A percentile compares a stretch with the other conserved stretches of the same genome.
Conservation (phyloP, 331 rosid species). For the Cydonia oblonga region DNA sequence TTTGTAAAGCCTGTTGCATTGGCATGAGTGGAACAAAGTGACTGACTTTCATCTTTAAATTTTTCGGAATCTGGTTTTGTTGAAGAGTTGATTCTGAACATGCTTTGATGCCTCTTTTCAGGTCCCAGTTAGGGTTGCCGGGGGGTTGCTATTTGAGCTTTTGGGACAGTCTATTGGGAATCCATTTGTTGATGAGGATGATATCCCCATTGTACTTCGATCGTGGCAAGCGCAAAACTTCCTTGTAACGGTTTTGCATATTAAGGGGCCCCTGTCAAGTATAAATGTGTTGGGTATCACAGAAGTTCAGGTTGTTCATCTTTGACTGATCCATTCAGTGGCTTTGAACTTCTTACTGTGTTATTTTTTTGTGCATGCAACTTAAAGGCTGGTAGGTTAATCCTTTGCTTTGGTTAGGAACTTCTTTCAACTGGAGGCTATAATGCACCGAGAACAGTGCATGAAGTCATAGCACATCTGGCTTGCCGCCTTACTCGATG, state of each 20-base stretch:
- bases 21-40: neutral
- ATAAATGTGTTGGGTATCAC: conserved; percentile 66
- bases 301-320: conserved; percentile 79
- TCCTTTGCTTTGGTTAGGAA: conserved; percentile 36
- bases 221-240: conserved; percentile 96
- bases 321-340: neutral
- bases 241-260: conserved; percentile 74
- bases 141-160: conserved; percentile 85
- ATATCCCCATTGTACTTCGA: conserved; percentile 79
- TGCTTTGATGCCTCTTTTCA: conserved; percentile 25
- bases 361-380: neutral
- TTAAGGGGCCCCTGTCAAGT: conserved; percentile 48
- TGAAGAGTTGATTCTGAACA: neutral
- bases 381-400: neutral
- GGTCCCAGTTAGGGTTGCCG: conserved; percentile 97
- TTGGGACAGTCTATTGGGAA: conserved; percentile 90
- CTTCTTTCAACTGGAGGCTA: conserved; percentile 66
- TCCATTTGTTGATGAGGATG: conserved; percentile 77
- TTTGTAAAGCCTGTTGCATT: neutral
- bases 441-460: conserved; percentile 58
- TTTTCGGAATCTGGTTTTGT: neutral
- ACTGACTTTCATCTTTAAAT: neutral
- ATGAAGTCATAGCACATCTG: conserved; percentile 71
- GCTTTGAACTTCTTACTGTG: conserved; percentile 2
- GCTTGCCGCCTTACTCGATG: conserved; percentile 68